Evolutionary conservation across 2,329 filamentous ascomycete genomes (phyloP), one percentile per base, ranked within the genome.

Genomic region (Sphaerulina vaccinii): DNA sequence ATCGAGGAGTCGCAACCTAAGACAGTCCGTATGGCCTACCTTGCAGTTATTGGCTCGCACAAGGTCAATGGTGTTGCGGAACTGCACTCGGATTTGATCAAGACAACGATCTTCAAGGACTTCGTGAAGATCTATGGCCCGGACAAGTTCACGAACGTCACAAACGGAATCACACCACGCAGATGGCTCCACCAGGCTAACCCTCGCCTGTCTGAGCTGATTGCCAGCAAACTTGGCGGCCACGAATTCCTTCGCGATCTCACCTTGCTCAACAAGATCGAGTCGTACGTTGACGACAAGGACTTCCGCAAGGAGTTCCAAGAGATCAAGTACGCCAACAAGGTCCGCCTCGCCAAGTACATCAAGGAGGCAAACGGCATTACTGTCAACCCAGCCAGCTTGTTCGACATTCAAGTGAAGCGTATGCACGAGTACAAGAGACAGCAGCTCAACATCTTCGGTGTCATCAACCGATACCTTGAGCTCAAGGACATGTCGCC

Each of bases 11-110:
- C 88, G 4, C 87, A 95, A 70, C 89, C 91, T 37, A 96, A 97
- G 82, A 96, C 96, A 88, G 86, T 99, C 55, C 87, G 92, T 69
- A 99, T 99, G 93, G 93, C 93, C 2, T 93, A 83, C 72, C 77
- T 99, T 45, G 93, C 93, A 57, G 87, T 97, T 68, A 90, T 99
- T 64, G 93, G 93, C 41, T 97, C 93, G 29, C 93, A 97, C 82
- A 99, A 97, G 78, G 91, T 99, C 76, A 99, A 99, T 63, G 93
- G 93, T 70, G 93, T 99, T 29, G 93, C 93, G 27, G 93, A 99
- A 74, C 76, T 99, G 59, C 93, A 99, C 75, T 99, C 93, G 0
- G 93, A 99, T 68, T 79, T 99, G 52, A 96, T 99, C 78, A 93
- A 93, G 78, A 95, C 91, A 0, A 99, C 93, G n/a, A 95, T 99